Percentiles rank a stretch among this genome's conserved stretches.
phyloP scores from a whole-genome alignment of 1,139 yeast genomes.

The Suhomyces panamericanus region DNA sequence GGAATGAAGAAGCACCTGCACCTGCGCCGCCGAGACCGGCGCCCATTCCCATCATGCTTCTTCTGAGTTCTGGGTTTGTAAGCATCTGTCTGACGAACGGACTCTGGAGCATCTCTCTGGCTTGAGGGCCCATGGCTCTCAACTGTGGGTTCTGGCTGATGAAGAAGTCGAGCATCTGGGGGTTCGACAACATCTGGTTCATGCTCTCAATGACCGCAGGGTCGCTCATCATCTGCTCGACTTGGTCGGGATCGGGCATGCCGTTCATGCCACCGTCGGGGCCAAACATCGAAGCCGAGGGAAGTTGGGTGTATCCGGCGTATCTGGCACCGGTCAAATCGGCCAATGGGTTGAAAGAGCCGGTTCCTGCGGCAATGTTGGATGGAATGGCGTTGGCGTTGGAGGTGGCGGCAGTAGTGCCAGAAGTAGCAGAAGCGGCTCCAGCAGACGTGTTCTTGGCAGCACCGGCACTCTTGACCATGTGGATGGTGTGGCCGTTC shows the following conservation, averaged over 20 bases:
- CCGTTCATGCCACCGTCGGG: constrained; percentile 80
- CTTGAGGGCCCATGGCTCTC: constrained; percentile 86
- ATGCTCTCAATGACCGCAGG: constrained; percentile 81
- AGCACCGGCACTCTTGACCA: constrained; percentile 68
- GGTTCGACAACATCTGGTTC: constrained; percentile 75
- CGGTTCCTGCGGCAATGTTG: constrained; percentile 83
- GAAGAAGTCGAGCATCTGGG: constrained; percentile 80
- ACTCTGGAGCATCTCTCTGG: constrained; percentile 79
- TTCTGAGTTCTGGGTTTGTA: constrained; percentile 80
- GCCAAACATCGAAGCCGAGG: constrained; percentile 87
- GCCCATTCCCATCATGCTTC: constrained; percentile 78
- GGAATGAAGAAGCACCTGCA: constrained; percentile 38
- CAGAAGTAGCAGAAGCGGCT: constrained; percentile 16
- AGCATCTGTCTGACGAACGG: constrained; percentile 84
- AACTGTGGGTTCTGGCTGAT: constrained; percentile 83
- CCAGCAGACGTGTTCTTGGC: constrained; percentile 16
- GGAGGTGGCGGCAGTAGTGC: constrained; percentile 15
- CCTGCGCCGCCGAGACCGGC: constrained; percentile 36
- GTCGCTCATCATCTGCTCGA: constrained; percentile 71
- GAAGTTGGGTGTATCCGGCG: constrained; percentile 88
- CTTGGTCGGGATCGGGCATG: constrained; percentile 72
- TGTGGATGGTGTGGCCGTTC: constrained; percentile 82
- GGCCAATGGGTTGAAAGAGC: constrained; percentile 85
- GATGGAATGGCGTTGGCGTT: constrained; percentile 51
- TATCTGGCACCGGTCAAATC: constrained; percentile 94